Evolutionary conservation across 345 rosid species (phyloP).

Genomic region (Diplotaxis tenuifolia): DNA sequence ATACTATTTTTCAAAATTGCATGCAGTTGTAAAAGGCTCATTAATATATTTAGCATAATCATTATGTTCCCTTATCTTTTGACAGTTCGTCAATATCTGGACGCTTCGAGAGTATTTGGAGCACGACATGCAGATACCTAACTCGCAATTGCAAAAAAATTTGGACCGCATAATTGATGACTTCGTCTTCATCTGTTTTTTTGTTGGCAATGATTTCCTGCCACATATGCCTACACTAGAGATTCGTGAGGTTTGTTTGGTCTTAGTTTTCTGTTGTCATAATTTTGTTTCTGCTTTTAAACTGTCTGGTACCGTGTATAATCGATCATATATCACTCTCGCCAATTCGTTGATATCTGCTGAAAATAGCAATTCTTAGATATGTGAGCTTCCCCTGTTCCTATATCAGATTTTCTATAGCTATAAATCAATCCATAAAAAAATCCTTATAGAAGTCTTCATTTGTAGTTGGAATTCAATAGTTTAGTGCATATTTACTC

Average conservation of each 20-base stretch:
- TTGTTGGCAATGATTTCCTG: constrained; percentile 95
- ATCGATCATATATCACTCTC: not conserved
- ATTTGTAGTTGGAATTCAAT: not conserved
- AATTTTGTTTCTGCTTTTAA: constrained; percentile 2
- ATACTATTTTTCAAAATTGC: not conserved
- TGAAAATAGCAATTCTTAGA: not conserved
- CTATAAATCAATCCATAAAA: not conserved
- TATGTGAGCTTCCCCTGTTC: not conserved
- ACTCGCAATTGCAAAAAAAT: constrained; percentile 49
- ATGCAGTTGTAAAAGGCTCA: constrained; percentile 14
- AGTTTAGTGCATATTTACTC: not conserved
- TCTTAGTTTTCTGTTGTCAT: constrained; percentile 6
- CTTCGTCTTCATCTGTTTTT: constrained; percentile 94
- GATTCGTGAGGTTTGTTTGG: constrained; percentile 84
- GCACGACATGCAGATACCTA: constrained; percentile 63
- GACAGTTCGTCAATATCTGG: constrained; percentile 93
- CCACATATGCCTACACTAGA: constrained; percentile 99
- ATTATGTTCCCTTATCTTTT: not conserved
- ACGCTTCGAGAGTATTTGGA: constrained; percentile 92
- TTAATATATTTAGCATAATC: constrained; percentile 1
- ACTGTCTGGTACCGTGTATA: not conserved
- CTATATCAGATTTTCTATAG: not conserved
- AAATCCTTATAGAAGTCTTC: not conserved
- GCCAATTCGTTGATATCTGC: not conserved
- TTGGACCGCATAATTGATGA: constrained; percentile 84